phyloP scores from a whole-genome alignment of 2,329 filamentous ascomycete genomes.

The Passalora sequoiae region DNA sequence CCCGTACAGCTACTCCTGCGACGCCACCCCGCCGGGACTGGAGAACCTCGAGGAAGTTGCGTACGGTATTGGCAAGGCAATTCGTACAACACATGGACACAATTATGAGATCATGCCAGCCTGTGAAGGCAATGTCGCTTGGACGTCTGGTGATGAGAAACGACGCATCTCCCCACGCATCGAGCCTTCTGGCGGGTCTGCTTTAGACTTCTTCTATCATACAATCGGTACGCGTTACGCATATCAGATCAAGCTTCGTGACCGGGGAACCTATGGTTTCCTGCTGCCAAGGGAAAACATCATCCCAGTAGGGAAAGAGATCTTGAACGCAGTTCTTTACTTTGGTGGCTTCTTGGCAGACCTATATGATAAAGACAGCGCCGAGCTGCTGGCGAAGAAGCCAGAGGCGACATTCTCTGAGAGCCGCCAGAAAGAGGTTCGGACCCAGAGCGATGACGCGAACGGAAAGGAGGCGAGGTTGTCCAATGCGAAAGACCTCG shows the following conservation, averaged over 20 bases:
- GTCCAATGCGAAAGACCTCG: slow-evolving; percentile 14
- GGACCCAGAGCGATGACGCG: slow-evolving; percentile 4
- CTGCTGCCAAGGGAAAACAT: slow-evolving; percentile 82
- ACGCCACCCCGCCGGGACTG: slow-evolving; percentile 69
- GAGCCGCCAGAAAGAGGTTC: not conserved
- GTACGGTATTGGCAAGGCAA: slow-evolving; percentile 80
- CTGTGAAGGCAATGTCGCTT: slow-evolving; percentile 69
- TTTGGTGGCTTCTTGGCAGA: slow-evolving; percentile 72
- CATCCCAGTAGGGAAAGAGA: slow-evolving; percentile 76
- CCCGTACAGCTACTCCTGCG: slow-evolving; percentile 84
- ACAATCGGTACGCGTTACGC: slow-evolving; percentile 75
- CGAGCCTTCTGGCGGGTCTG: slow-evolving; percentile 74
- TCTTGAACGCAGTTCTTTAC: slow-evolving; percentile 75
- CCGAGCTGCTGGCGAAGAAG: slow-evolving; percentile 10
- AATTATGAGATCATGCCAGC: slow-evolving; percentile 65
- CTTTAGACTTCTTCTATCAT: slow-evolving; percentile 93
- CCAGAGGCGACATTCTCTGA: slow-evolving; percentile 6
- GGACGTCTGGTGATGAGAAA: slow-evolving; percentile 31
- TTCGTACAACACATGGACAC: slow-evolving; percentile 64
- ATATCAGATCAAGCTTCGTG: slow-evolving; percentile 90
- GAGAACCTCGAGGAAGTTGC: slow-evolving; percentile 91
- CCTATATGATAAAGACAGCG: slow-evolving; percentile 30
- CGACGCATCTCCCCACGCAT: slow-evolving; percentile 49
- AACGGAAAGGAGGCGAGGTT: slow-evolving; percentile 14
- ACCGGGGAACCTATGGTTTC: slow-evolving; percentile 92